Base-by-base conservation (phyloP, 1,284 basidiomycete genomes). In the Cystobasidium pallidum region DNA sequence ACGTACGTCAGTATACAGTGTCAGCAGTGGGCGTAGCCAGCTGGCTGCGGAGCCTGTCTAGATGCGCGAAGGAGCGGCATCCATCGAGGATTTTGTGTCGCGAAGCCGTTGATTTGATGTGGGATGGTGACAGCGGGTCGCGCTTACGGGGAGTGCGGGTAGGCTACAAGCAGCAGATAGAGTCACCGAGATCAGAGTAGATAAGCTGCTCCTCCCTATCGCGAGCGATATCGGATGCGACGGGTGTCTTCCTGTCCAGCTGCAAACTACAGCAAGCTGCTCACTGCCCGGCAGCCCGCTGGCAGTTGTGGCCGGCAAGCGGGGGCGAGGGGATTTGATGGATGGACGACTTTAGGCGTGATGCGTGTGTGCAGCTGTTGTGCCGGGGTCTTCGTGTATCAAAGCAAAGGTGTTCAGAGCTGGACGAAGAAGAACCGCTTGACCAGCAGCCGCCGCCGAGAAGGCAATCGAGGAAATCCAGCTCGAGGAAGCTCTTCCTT, bases 401-500 rank as follows among this genome's bases (percentile, higher is more conserved):
- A 6, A 7, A 7, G 36, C 13, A 39, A 13, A 39, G 36, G 13
- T 39, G 36, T 39, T 13, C 7, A 45, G 43, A 45, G 43, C 43
- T n/a, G n/a, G 21, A 51, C n/a, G 49, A 51, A 55, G 24, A 34
- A 57, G 34, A 57, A 57, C 19, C 4, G 55, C 55, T 6, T 4
- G n/a, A 39, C 8, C 39, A 57, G 55, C 10, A n/a, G 11, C 32
- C 32, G 32, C 3, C 8, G n/a, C n/a, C n/a, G n/a, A n/a, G 55
- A 57, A 57, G 34, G 2, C 34, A 39, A 57, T 57, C 55, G 55
- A 57, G 6, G 28, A 57, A 57, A 34, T 57, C 10, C 26, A 39
- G 11, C 13, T 28, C 52, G 19, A 57, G 21, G 34, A 57, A 39
- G 55, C 49, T 57, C 55, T 57, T 57, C 32, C 36, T 57, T 28